These are phyloP conservation scores for Podospora anserina DNA, from an alignment of 495 filamentous ascomycete genomes.

Conservation along the genomic window DNA sequence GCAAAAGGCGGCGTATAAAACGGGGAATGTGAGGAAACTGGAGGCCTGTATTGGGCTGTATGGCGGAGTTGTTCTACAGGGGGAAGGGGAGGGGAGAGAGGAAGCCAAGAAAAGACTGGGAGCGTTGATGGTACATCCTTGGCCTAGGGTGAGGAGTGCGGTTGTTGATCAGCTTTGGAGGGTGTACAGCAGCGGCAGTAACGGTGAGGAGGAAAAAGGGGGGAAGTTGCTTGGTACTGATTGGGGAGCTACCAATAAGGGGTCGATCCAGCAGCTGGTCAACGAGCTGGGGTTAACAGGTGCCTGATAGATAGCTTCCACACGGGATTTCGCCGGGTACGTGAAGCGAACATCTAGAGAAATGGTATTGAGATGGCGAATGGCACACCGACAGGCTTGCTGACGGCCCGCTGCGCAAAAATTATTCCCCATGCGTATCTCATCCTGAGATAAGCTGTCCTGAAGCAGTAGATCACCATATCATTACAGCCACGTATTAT, in stretches of 20 bases:
- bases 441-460: not conserved
- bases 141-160: conserved; percentile 42
- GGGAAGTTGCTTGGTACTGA: not conserved
- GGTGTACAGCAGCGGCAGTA: conserved; percentile 27
- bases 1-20: conserved; percentile 80
- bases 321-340: no score
- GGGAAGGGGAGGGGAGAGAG: conserved; percentile 28
- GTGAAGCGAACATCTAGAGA: not conserved
- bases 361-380: not conserved
- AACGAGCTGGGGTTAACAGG: conserved; percentile 6
- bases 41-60: conserved; percentile 77
- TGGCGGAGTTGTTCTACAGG: conserved; percentile 51
- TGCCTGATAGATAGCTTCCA: not conserved
- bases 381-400: not conserved
- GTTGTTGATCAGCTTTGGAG: conserved; percentile 51
- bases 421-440: not conserved
- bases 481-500: not conserved
- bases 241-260: not conserved
- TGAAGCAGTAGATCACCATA: not conserved
- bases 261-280: not conserved
- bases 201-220: conserved; percentile 42
- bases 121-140: conserved; percentile 46
- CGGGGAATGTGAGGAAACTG: conserved; percentile 71
- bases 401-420: not conserved
- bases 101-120: conserved; percentile 46